Percentiles rank a stretch among this genome's conserved stretches.
phyloP scores from a whole-genome alignment of 768 basidiomycete species.

The Auricularia heimuer region DNA sequence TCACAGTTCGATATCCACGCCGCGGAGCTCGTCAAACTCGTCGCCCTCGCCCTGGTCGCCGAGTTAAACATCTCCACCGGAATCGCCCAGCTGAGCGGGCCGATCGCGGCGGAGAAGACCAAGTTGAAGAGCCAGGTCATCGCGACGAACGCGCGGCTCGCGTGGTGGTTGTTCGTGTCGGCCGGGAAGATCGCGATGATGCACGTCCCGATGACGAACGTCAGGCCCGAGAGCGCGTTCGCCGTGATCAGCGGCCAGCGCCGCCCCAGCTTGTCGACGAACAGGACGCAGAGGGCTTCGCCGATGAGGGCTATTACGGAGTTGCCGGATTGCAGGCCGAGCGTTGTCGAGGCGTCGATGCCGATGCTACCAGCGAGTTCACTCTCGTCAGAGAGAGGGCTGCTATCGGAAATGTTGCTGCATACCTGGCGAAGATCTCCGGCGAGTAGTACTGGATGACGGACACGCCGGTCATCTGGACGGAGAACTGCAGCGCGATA shows the following conservation, averaged over 20 bases:
- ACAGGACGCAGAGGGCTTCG: slow-evolving; percentile 36
- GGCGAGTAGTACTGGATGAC: slow-evolving; percentile 45
- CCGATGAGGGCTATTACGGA: slow-evolving; percentile 44
- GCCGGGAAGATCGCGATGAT: slow-evolving; percentile 35
- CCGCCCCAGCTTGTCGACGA: slow-evolving; percentile 34
- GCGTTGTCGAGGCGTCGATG: slow-evolving; percentile 31
- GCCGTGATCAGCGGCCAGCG: slow-evolving; percentile 33
- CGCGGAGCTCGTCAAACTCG: slow-evolving; percentile 33
- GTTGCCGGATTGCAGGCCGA: slow-evolving; percentile 46
- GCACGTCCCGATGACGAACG: slow-evolving; percentile 34
- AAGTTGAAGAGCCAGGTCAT: slow-evolving; percentile 38
- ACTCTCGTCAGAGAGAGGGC: background rate
- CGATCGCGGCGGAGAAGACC: slow-evolving; percentile 37
- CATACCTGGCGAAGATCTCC: slow-evolving; percentile 12
- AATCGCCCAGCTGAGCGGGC: slow-evolving; percentile 37
- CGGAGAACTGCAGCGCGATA: slow-evolving; percentile 39
- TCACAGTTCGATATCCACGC: slow-evolving; percentile 35
- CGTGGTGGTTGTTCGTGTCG: background rate
- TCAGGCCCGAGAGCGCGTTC: slow-evolving; percentile 31
- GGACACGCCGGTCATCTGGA: slow-evolving; percentile 53
- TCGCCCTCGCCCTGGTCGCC: slow-evolving; percentile 34
- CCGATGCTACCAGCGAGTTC: slow-evolving; percentile 26
- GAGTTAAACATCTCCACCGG: slow-evolving; percentile 37
- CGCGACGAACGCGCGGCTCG: slow-evolving; percentile 12
- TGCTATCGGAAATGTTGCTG: background rate